Evolutionary conservation across 2,329 filamentous ascomycete genomes (phyloP), one percentile per base, ranked within the genome.

Genomic region (Diaporthe capsici): DNA sequence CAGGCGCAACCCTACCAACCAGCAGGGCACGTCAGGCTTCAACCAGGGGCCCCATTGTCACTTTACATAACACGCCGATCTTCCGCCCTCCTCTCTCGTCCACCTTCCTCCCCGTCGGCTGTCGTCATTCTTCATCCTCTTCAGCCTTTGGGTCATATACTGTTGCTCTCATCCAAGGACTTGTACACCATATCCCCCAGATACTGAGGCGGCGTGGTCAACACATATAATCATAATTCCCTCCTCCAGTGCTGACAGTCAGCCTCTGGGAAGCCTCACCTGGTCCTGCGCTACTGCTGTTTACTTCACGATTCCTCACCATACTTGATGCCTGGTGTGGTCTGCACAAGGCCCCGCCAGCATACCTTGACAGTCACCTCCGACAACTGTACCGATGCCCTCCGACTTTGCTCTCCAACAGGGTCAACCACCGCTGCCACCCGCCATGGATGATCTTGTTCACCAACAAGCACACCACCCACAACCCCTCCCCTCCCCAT

Each of bases 401-500:
- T 68, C 71, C 74, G 70, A 73, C 74, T 73, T 73, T 68, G 74
- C 58, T 51, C 60, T 63, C 51, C 51, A 75, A 28, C 74, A 67
- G 47, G 72, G 65, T 70, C 65, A 70, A 70, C 65, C 65, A 70
- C 65, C 65, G 34, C 65, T 63, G 51, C 73, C 67, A 25, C 60
- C 53, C 73, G 71, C 44, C 72, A 74, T 58, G 61, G 51, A 73
- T 34, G 60, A 68, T 55, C 72, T 68, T n/a, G 39, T 60, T 34
- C 74, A 68, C 55, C 78, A 77, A 42, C 73, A 72, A 47, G 37
- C 71, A 31, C 71, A 73, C 55, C 74, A 73, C 60, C 72, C 72
- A 65, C 78, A 78, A 58, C 82, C 83, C 25, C 85, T 94, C 79
- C 86, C 88, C 78, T 92, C 93, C 42, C 72, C 72, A 15, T 75